Conservation (phyloP, 2,329 filamentous ascomycete species). For the Fusarium tjaetaba region DNA sequence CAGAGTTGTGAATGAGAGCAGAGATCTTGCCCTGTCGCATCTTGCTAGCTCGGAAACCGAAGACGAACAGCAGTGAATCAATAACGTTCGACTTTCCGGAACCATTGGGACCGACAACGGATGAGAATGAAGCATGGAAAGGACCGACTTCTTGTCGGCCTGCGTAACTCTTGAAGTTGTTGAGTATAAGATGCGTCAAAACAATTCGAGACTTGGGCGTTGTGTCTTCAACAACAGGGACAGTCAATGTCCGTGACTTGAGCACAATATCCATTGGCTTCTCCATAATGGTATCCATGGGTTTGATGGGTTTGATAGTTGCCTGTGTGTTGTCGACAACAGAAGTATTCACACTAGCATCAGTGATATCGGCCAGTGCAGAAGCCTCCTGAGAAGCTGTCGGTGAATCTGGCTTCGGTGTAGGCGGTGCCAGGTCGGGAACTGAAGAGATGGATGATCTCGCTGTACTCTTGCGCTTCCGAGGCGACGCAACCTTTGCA, state of each 20-base stretch:
- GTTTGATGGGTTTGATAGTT: slow-evolving; percentile 75
- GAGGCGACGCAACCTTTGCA: slow-evolving; percentile 59
- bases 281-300: slow-evolving; percentile 81
- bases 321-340: slow-evolving; percentile 45
- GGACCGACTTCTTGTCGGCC: slow-evolving; percentile 94
- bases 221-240: slow-evolving; percentile 76
- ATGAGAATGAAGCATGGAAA: slow-evolving; percentile 97
- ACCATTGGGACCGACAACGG: slow-evolving; percentile 96
- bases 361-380: slow-evolving; percentile 79
- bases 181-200: slow-evolving; percentile 90
- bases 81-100: slow-evolving; percentile 99
- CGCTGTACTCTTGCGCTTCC: slow-evolving; percentile 73
- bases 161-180: slow-evolving; percentile 99
- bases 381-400: slow-evolving; percentile 62
- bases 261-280: slow-evolving; percentile 94
- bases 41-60: slow-evolving; percentile 98
- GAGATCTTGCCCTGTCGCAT: slow-evolving; percentile 99
- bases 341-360: slow-evolving; percentile 66
- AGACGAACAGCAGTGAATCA: slow-evolving; percentile 97
- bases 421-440: slow-evolving; percentile 52
- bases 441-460: slow-evolving; percentile 53
- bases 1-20: slow-evolving; percentile 96
- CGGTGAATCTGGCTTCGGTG: slow-evolving; percentile 67
- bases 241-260: slow-evolving; percentile 79
- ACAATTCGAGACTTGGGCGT: slow-evolving; percentile 88